A percentile compares a stretch with the other conserved stretches of the same genome.
phyloP scores from a whole-genome alignment of 495 filamentous ascomycete genomes.

The Neurospora tetraspora region DNA sequence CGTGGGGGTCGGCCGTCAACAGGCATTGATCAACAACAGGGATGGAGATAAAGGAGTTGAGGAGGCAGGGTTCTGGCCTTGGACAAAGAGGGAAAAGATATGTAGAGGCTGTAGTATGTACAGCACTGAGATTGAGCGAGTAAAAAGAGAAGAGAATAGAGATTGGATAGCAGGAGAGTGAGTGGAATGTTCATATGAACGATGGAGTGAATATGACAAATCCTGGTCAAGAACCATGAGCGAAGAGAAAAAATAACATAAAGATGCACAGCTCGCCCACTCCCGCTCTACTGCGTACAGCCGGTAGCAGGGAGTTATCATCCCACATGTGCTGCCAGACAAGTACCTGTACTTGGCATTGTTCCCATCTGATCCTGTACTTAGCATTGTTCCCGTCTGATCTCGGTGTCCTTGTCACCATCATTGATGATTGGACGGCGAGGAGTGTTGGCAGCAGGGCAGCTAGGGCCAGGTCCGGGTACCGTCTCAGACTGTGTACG shows the following conservation, averaged over 20 bases:
- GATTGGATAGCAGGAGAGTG: not conserved
- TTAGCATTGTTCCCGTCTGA: not conserved
- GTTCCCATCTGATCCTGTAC: not conserved
- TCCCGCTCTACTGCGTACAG: not conserved
- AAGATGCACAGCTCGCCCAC: not conserved
- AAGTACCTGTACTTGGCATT: not conserved
- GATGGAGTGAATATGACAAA: not conserved
- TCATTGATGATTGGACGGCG: not conserved
- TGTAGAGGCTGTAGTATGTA: not conserved
- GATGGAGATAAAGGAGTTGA: not conserved
- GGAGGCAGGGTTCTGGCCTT: not conserved
- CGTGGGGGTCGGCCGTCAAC: not conserved
- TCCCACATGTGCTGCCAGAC: not conserved
- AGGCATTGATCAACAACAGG: not conserved
- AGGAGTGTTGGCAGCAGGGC: not conserved
- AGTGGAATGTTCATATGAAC: not conserved
- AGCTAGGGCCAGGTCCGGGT: not conserved
- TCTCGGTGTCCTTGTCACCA: not conserved
- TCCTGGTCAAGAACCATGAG: not conserved
- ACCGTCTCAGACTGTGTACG: not conserved
- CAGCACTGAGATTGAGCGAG: not conserved
- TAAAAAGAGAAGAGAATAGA: not conserved
- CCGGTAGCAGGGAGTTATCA: not conserved
- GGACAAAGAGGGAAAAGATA: not conserved
- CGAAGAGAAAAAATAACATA: not conserved